phyloP scores from a whole-genome alignment of 257 asterid genomes.

The Linderniella brevidens region DNA sequence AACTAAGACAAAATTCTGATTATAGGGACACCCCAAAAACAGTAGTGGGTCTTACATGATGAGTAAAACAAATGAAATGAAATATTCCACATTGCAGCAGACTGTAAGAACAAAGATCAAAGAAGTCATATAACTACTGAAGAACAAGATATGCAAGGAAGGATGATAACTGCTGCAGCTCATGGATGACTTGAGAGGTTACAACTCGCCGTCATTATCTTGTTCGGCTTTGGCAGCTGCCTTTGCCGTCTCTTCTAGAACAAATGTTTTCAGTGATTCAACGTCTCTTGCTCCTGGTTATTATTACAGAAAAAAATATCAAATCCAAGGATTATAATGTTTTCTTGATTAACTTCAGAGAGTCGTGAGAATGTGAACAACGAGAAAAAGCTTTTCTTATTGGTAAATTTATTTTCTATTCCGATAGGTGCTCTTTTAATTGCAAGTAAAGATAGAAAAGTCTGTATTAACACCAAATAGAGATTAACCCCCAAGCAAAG shows the following conservation, averaged over 20 bases:
- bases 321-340: not conserved
- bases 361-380: not conserved
- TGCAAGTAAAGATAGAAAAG: not conserved
- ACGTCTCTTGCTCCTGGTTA: conserved; percentile 44
- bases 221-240: conserved; percentile 42
- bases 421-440: not conserved
- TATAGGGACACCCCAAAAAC: no score
- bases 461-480: not conserved
- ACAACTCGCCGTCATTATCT: conserved; percentile 41
- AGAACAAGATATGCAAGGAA: no score
- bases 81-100: no score
- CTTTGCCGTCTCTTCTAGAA: conserved; percentile 52
- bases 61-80: no score
- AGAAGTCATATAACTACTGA: no score
- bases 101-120: no score
- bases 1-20: no score
- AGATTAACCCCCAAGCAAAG: not conserved
- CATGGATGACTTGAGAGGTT: conserved; percentile 4
- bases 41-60: no score
- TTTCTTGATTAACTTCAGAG: not conserved
- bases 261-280: conserved; percentile 52
- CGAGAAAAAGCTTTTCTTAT: not conserved
- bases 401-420: not conserved
- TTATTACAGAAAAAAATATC: no score
- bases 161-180: no score